Evolutionary conservation across 441 rosid genomes (phyloP), one percentile per base, ranked within the genome.

Genomic region (Euphorbia celastroides): DNA sequence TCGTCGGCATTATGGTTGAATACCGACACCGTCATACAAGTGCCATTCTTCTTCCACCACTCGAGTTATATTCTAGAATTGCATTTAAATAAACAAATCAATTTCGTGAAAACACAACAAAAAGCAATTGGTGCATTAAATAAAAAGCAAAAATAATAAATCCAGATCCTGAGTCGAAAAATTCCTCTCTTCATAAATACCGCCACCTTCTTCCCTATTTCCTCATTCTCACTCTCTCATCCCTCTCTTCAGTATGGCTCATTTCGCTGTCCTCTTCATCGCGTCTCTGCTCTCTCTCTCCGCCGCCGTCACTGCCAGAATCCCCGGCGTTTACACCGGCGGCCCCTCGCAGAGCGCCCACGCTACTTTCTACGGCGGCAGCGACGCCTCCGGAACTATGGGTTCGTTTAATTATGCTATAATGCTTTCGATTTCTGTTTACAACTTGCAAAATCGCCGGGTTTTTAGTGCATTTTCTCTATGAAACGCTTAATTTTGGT

Each of bases 321-420:
- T 93, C 74, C 96, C 96, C 0, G 98, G 98, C 0, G 82, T 81
- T 56, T 93, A 75, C 83, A 19, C 84, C 38, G 96, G 83, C 5
- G 90, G 93, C 0, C 38, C 76, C 0, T 92, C 97, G 98, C 50
- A 78, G 57, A 60, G 68, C 8, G 98, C 97, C 64, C 97, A 92
- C 64, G 98, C 98, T 67, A 92, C 98, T 50, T 90, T 92, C 80
- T 92, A 90, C 56, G 97, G 97, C 41, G 96, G 85, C 20, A 82
- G 81, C 70, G 98, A 92, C 68, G 98, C 98, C 77, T 85, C 97
- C 31, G 98, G 98, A 64, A 92, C 98, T 16, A 92, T 92, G 98
- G 98, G 98, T 92, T 75, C 32, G 60, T 44, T 12, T 5, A 5
- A 7, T 41, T 10, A 7, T 10, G 2, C 12, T 41, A 42, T 30